A percentile compares a stretch with the other conserved stretches of the same genome.
These are phyloP conservation scores for Akanthomyces dipterigenus DNA, from an alignment of 2,329 filamentous ascomycete genomes.

Conservation along the genomic window DNA sequence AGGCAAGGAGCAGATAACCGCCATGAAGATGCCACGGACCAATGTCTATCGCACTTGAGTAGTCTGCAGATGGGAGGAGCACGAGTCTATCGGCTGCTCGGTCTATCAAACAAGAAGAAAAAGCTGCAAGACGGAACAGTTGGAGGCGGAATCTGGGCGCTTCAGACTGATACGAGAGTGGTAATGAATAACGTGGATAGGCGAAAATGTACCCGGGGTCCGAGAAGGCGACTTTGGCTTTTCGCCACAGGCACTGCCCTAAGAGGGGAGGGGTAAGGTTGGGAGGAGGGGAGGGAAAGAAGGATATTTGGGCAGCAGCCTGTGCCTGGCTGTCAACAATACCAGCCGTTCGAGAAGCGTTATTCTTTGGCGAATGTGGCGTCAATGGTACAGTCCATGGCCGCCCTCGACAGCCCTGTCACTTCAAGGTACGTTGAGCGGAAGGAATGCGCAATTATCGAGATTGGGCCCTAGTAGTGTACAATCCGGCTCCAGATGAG, in stretches of 20 bases:
- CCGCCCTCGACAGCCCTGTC: background rate
- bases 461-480: background rate
- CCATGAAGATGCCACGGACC: background rate
- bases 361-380: background rate
- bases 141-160: background rate
- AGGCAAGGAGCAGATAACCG: background rate
- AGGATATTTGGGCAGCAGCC: background rate
- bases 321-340: background rate
- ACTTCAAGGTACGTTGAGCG: background rate
- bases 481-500: background rate
- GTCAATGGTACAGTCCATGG: background rate
- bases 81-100: background rate
- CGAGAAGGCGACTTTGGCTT: background rate
- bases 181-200: background rate
- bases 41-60: background rate
- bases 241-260: background rate
- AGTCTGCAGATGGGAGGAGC: background rate
- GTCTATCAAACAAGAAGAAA: background rate
- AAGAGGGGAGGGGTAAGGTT: background rate
- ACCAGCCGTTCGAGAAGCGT: background rate
- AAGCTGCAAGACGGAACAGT: background rate
- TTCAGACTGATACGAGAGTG: background rate
- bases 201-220: background rate
- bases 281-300: background rate
- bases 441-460: slow-evolving; percentile 4